These are phyloP conservation scores for Microbotryomycetes sp. DNA, from an alignment of 1,284 basidiomycete genomes.

Conservation along the genomic window DNA sequence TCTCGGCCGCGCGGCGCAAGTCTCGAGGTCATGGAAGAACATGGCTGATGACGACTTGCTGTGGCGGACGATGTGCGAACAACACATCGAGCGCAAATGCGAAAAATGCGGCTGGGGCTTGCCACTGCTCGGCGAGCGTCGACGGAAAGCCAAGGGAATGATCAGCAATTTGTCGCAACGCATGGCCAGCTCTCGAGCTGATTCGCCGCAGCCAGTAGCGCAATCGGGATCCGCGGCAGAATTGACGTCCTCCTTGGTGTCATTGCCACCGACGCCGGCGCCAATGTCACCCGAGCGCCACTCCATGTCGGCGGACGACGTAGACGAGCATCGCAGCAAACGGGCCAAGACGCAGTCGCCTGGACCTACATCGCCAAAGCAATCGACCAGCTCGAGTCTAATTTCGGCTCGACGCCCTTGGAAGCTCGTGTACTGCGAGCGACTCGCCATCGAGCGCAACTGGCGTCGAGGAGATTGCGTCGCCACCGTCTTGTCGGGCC, in stretches of 20 bases:
- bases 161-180: slow-evolving; percentile 18
- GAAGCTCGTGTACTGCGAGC: slow-evolving; percentile 99
- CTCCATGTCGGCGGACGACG: not conserved
- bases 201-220: slow-evolving; percentile 1
- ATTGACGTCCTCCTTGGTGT: slow-evolving; percentile 13
- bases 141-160: slow-evolving; percentile 31
- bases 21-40: slow-evolving; percentile 73
- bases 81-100: slow-evolving; percentile 97
- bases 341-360: slow-evolving; percentile 27
- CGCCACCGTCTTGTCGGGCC: slow-evolving; percentile 77
- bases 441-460: slow-evolving; percentile 89
- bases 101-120: slow-evolving; percentile 97
- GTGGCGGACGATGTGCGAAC: slow-evolving; percentile 95
- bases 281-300: not conserved
- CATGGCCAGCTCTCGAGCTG: slow-evolving; percentile 19
- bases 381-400: slow-evolving; percentile 6
- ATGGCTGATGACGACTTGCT: slow-evolving; percentile 94
- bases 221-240: slow-evolving; percentile 27
- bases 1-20: slow-evolving; percentile 91
- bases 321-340: slow-evolving; percentile 25
- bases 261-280: not conserved
- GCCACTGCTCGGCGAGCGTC: slow-evolving; percentile 73
- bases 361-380: slow-evolving; percentile 6
- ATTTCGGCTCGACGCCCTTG: slow-evolving; percentile 68
- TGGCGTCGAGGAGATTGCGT: slow-evolving; percentile 90